phyloP scores from a whole-genome alignment of 2,329 filamentous ascomycete genomes.

The Scedosporium dehoogii region DNA sequence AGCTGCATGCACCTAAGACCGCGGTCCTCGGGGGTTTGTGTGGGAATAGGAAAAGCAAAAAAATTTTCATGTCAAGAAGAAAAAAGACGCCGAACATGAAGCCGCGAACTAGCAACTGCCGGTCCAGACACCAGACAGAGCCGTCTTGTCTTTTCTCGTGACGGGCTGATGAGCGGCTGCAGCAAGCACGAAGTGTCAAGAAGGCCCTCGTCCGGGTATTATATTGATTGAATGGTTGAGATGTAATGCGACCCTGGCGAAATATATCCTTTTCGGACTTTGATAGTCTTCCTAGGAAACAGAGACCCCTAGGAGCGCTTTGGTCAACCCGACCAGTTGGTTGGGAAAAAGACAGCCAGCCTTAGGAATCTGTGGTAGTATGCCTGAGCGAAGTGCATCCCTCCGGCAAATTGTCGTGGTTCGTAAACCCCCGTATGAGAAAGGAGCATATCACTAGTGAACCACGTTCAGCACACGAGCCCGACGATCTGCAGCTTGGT shows the following conservation, averaged over 20 bases:
- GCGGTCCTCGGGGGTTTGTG: too few relatives aligned
- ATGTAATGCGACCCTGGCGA: not conserved
- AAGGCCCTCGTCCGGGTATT: not conserved
- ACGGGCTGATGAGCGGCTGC: not conserved
- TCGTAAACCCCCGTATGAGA: not conserved
- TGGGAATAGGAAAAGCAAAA: not conserved
- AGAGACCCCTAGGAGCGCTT: not conserved
- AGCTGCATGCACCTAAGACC: too few relatives aligned
- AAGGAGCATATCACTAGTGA: not conserved
- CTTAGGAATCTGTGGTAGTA: not conserved
- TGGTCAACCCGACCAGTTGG: not conserved
- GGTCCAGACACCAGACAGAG: not conserved
- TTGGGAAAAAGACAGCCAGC: not conserved
- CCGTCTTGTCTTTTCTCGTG: not conserved
- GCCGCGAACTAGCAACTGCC: not conserved
- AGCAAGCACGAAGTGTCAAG: not conserved
- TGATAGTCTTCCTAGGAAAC: not conserved
- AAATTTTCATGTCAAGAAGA: not conserved
- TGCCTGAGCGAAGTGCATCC: too few relatives aligned
- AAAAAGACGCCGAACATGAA: not conserved
- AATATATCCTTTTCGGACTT: not conserved
- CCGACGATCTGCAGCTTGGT: not conserved
- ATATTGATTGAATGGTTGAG: not conserved
- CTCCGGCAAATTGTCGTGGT: too few relatives aligned
- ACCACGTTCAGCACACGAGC: too few relatives aligned